Evolutionary conservation across 2,329 filamentous ascomycete genomes (phyloP).

Genomic region (Phaeosphaeria sp.): DNA sequence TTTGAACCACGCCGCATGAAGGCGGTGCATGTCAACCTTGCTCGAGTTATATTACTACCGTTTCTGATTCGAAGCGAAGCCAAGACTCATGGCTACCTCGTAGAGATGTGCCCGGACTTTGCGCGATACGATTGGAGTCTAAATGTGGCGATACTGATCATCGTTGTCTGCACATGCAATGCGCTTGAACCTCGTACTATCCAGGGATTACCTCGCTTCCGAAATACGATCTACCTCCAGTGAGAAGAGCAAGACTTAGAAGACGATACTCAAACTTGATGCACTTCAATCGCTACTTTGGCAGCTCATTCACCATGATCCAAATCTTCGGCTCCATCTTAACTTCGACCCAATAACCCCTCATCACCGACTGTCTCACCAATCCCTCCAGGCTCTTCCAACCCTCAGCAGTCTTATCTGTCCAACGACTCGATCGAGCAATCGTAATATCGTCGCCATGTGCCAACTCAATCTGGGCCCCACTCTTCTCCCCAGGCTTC

Average conservation of each 20-base stretch:
- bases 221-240: no score
- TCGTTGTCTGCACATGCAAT: no score
- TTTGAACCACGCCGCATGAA: no score
- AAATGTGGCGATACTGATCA: background rate
- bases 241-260: background rate
- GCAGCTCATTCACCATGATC: conserved; percentile 48
- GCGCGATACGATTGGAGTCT: background rate
- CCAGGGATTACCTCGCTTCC: no score
- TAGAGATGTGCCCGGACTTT: no score
- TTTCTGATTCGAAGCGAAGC: no score
- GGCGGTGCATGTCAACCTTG: no score
- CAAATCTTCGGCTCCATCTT: conserved; percentile 61
- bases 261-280: no score
- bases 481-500: conserved; percentile 49
- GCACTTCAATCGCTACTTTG: background rate
- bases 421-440: conserved; percentile 21
- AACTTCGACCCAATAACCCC: conserved; percentile 64
- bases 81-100: no score
- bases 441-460: conserved; percentile 19
- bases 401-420: conserved; percentile 19
- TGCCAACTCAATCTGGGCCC: conserved; percentile 18
- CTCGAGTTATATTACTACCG: no score
- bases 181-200: no score
- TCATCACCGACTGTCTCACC: conserved; percentile 45
- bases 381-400: conserved; percentile 43